phyloP scores from a whole-genome alignment of 2,329 filamentous ascomycete genomes.

The Nemania serpens region DNA sequence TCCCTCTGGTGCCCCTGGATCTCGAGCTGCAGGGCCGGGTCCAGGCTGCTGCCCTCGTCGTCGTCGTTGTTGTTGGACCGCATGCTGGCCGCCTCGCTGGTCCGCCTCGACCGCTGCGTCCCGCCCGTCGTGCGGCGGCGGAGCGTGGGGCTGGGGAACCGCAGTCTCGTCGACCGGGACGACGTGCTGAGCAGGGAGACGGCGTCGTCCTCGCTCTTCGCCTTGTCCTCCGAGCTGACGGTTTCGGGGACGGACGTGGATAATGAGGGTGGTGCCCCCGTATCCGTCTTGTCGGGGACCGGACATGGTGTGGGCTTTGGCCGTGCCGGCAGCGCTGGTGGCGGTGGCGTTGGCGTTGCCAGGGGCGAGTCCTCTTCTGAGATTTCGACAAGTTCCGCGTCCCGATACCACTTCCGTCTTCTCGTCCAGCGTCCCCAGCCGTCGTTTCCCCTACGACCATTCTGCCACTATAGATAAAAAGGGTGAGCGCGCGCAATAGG shows the following conservation, averaged over 20 bases:
- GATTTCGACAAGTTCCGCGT: conserved; percentile 90
- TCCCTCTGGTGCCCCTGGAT: conserved; percentile 59
- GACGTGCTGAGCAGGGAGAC: conserved; percentile 40
- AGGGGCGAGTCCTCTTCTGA: conserved; percentile 40
- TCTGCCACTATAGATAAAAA: conserved; percentile 71
- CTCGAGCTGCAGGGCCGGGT: conserved; percentile 52
- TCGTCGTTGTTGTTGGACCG: conserved; percentile 40
- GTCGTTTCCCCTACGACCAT: conserved; percentile 80
- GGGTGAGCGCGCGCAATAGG: conserved; percentile 10
- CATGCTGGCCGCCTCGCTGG: conserved; percentile 48
- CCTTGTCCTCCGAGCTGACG: conserved; percentile 22
- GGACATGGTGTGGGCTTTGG: conserved; percentile 33
- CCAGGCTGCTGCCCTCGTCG: conserved; percentile 36
- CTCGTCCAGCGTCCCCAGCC: conserved; percentile 95
- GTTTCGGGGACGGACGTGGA: conserved; percentile 15
- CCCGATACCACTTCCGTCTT: conserved; percentile 92
- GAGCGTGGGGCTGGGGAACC: conserved; percentile 31
- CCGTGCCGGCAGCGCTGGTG: conserved; percentile 38
- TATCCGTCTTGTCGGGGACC: conserved; percentile 27
- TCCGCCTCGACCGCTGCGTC: conserved; percentile 45
- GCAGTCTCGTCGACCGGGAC: conserved; percentile 38
- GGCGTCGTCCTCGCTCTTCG: conserved; percentile 37
- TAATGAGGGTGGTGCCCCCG: neutral
- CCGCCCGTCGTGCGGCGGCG: conserved; percentile 34
- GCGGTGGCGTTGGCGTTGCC: conserved; percentile 36